phyloP scores from a whole-genome alignment of 1,139 yeast genomes.

The Protomyces inouyei region DNA sequence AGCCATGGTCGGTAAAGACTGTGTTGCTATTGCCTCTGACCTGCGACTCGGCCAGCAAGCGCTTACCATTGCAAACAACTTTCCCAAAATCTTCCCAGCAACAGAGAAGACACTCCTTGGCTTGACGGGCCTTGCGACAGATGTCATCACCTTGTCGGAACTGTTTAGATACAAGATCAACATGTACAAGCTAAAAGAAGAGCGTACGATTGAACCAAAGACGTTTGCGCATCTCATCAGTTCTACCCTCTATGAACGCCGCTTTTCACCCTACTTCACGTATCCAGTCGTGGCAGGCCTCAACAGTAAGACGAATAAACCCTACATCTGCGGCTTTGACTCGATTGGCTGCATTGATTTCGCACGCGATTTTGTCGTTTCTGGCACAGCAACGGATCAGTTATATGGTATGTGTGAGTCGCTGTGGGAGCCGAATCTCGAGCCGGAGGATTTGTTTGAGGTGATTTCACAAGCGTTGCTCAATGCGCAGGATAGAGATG shows the following conservation, averaged over 20 bases:
- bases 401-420: conserved; percentile 83
- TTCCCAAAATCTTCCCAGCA: conserved; percentile 76
- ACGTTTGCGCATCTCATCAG: conserved; percentile 91
- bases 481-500: conserved; percentile 96
- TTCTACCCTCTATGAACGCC: conserved; percentile 76
- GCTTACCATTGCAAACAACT: conserved; percentile 82
- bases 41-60: conserved; percentile 91
- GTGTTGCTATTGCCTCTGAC: conserved; percentile 97
- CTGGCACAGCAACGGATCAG: conserved; percentile 95
- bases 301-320: conserved; percentile 70
- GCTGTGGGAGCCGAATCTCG: conserved; percentile 38
- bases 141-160: conserved; percentile 75
- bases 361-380: conserved; percentile 92
- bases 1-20: conserved; percentile 97
- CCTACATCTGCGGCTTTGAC: conserved; percentile 94
- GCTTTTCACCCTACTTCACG: conserved; percentile 93
- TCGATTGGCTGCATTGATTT: conserved; percentile 93
- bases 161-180: conserved; percentile 79
- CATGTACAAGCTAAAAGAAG: conserved; percentile 85
- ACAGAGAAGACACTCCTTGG: conserved; percentile 85
- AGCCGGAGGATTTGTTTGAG: conserved; percentile 93
- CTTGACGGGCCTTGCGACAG: conserved; percentile 91
- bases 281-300: conserved; percentile 97
- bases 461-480: conserved; percentile 90
- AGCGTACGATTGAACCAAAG: conserved; percentile 84